Conservation (phyloP, 345 rosid genomes). For the Eucalyptus microcorys region DNA sequence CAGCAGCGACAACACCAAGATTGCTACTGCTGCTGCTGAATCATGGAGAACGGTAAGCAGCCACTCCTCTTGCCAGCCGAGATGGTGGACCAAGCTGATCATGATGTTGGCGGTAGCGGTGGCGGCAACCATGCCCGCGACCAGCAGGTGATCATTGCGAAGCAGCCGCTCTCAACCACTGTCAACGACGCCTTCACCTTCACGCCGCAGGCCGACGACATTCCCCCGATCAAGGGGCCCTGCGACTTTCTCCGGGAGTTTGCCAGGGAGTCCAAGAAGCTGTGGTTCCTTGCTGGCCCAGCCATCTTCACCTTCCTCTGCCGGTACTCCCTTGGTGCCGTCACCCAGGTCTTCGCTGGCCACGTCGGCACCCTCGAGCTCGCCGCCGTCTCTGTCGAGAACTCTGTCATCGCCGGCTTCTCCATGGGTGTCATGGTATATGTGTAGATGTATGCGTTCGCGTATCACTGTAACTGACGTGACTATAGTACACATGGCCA, state of each 20-base stretch:
- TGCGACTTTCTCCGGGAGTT: constrained; percentile 45
- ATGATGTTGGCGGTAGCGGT: neutral
- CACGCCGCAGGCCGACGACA: constrained; percentile 34
- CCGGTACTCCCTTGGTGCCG: constrained; percentile 90
- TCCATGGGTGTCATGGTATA: constrained; percentile 74
- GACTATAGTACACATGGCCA: neutral
- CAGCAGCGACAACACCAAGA: neutral
- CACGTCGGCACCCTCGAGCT: constrained; percentile 65
- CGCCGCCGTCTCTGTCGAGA: constrained; percentile 79
- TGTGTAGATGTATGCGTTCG: neutral
- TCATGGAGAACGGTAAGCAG: constrained; percentile 20
- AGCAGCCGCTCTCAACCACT: neutral
- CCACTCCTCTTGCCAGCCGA: constrained; percentile 16
- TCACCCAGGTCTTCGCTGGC: constrained; percentile 70
- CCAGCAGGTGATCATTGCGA: neutral
- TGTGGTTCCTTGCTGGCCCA: constrained; percentile 87
- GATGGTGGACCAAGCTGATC: neutral
- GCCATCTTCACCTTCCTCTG: constrained; percentile 84
- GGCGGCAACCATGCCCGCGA: neutral
- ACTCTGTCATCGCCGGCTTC: constrained; percentile 89
- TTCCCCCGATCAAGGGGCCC: constrained; percentile 37
- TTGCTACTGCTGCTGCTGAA: neutral
- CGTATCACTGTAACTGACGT: neutral
- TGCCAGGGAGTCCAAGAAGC: constrained; percentile 38
- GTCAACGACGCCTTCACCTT: constrained; percentile 11